phyloP scores from a whole-genome alignment of 1,139 yeast genomes.

The Candida tunisiensis region DNA sequence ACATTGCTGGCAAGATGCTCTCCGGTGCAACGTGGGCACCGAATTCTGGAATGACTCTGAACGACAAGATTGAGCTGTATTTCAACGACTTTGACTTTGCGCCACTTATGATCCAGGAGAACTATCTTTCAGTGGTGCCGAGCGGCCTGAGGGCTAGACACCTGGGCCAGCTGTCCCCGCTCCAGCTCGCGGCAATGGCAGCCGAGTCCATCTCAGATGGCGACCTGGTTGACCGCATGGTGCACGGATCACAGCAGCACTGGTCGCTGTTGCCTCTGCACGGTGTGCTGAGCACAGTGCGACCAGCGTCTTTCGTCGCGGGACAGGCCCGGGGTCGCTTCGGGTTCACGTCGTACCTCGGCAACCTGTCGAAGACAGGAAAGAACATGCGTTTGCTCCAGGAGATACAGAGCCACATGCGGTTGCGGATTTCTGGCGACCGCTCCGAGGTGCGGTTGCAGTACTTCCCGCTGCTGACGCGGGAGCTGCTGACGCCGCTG shows the following conservation, averaged over 20 bases:
- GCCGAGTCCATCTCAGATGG: constrained; percentile 74
- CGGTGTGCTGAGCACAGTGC: constrained; percentile 73
- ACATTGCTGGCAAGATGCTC: constrained; percentile 58
- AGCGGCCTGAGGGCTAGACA: constrained; percentile 28
- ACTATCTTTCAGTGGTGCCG: constrained; percentile 58
- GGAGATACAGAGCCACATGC: constrained; percentile 77
- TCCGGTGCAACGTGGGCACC: constrained; percentile 44
- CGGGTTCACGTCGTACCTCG: constrained; percentile 76
- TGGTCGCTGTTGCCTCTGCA: constrained; percentile 94
- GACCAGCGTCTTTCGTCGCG: constrained; percentile 61
- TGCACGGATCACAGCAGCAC: constrained; percentile 84
- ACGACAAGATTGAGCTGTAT: constrained; percentile 76
- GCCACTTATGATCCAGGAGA: constrained; percentile 93
- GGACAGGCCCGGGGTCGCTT: constrained; percentile 58
- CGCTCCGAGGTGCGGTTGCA: constrained; percentile 61
- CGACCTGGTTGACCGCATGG: constrained; percentile 63
- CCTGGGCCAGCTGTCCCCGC: too few relatives aligned
- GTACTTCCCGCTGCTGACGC: constrained; percentile 50
- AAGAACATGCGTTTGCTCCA: constrained; percentile 68
- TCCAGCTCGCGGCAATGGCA: constrained; percentile 56
- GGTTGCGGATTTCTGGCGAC: constrained; percentile 64
- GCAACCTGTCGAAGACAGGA: constrained; percentile 74
- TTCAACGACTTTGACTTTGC: constrained; percentile 92
- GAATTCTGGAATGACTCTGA: constrained; percentile 35
- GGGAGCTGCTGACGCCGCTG: constrained; percentile 41